These are phyloP conservation scores for Tuber brumale DNA, from an alignment of 495 filamentous ascomycete species.

Conservation along the genomic window DNA sequence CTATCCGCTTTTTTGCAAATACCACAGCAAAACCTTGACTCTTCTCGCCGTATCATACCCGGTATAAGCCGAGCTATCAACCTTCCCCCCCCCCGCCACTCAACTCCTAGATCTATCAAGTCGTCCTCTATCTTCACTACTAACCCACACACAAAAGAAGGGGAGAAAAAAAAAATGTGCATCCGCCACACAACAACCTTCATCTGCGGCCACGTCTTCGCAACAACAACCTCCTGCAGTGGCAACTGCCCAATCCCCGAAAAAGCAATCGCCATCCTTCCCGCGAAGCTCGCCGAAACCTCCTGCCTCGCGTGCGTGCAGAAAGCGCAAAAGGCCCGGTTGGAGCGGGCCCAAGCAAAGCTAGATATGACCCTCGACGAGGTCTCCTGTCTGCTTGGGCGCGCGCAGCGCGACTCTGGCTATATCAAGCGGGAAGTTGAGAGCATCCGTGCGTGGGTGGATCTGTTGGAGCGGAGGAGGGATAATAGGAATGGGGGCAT, in stretches of 20 bases:
- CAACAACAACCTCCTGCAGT: not conserved
- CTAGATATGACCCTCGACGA: not conserved
- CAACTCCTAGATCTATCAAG: not conserved
- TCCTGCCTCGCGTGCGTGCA: not conserved
- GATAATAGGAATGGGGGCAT: not conserved
- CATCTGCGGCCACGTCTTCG: constrained; percentile 1
- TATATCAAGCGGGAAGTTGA: not conserved
- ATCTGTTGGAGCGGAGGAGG: not conserved
- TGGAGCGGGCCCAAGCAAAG: not conserved
- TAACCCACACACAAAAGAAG: not conserved
- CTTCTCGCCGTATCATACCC: not conserved
- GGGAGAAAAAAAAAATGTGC: not conserved
- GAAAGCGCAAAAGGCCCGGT: not conserved
- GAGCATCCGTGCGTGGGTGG: not conserved
- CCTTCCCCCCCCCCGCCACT: not conserved
- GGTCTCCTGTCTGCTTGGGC: not conserved
- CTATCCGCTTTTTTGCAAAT: not conserved
- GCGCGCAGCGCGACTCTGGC: not conserved
- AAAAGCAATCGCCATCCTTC: constrained; percentile 3
- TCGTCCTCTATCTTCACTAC: not conserved
- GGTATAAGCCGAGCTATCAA: not conserved
- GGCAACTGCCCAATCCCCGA: not conserved
- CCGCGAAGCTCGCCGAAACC: not conserved
- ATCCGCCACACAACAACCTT: not conserved
- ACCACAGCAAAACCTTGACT: not conserved